These are phyloP conservation scores for Symbiodinium pilosum DNA, from an alignment of 73 alveolate genomes.

Conservation along the genomic window DNA sequence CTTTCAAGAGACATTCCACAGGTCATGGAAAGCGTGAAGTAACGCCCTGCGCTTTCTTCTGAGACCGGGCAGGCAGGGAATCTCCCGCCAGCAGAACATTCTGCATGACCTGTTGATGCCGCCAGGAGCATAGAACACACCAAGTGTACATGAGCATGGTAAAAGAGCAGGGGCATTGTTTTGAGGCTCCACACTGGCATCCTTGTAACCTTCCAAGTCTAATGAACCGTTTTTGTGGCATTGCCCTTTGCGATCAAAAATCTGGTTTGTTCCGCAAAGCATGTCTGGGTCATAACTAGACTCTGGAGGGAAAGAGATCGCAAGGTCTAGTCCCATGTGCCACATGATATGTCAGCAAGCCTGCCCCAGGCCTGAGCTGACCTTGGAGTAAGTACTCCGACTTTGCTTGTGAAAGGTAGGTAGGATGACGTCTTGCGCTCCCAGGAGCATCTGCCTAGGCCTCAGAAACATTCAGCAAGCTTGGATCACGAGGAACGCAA, in stretches of 20 bases:
- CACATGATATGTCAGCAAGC: too few species aligned
- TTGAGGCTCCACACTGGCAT: not conserved
- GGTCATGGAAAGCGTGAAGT: not conserved
- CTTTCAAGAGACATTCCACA: too few species aligned
- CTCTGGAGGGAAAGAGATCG: too few species aligned
- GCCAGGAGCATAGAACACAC: not conserved
- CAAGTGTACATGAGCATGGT: not conserved
- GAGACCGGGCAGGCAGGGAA: slow-evolving; percentile 1
- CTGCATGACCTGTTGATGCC: not conserved
- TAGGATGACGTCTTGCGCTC: not conserved
- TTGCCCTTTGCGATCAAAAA: not conserved
- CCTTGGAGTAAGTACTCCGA: not conserved
- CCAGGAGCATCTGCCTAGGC: not conserved
- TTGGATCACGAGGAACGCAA: not conserved
- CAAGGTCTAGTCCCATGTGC: too few species aligned
- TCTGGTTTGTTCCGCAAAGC: too few species aligned
- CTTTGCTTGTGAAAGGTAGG: not conserved
- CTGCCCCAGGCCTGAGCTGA: too few species aligned
- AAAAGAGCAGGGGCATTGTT: not conserved
- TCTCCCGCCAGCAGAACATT: not conserved
- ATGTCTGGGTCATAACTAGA: too few species aligned
- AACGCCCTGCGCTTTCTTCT: not conserved
- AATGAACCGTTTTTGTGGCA: not conserved
- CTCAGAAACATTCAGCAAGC: not conserved
- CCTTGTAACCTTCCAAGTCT: not conserved